Percentiles rank a stretch among this genome's conserved stretches.
phyloP scores from a whole-genome alignment of 1,139 yeast genomes.

The Fermentozyma sake region DNA sequence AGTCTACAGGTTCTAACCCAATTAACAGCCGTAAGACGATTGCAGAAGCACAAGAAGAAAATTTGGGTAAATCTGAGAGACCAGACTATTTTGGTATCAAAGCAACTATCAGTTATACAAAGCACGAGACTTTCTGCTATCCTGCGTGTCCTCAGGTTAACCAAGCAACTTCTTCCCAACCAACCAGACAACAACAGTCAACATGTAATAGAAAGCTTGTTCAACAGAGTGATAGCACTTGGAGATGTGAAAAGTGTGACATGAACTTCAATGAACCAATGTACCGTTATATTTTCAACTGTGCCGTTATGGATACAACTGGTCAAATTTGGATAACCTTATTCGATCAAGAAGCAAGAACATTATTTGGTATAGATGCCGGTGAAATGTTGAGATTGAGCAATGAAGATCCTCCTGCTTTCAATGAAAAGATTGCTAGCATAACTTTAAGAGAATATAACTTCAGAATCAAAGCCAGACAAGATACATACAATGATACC shows the following conservation, averaged over 20 bases:
- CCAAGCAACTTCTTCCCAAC: constrained; percentile 17
- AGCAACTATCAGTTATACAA: constrained; percentile 68
- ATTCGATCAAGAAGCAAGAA: constrained; percentile 79
- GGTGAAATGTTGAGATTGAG: constrained; percentile 51
- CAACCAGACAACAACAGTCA: constrained; percentile 13
- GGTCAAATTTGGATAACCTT: constrained; percentile 85
- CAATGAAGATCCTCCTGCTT: constrained; percentile 30
- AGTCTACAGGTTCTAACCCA: constrained; percentile 25
- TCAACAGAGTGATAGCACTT: constrained; percentile 66
- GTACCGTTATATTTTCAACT: constrained; percentile 72
- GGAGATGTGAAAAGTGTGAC: constrained; percentile 95
- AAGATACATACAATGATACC: constrained; percentile 78
- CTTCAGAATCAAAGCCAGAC: constrained; percentile 78
- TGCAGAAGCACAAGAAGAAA: constrained; percentile 60
- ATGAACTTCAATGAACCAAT: constrained; percentile 61
- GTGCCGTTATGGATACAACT: constrained; percentile 70
- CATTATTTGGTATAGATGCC: constrained; percentile 67
- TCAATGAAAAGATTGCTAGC: constrained; percentile 45
- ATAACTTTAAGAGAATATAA: constrained; percentile 68
- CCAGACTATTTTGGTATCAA: constrained; percentile 76
- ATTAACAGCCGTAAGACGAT: constrained; percentile 59
- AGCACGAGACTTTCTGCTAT: constrained; percentile 74
- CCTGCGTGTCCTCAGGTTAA: constrained; percentile 77
- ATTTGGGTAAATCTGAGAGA: constrained; percentile 64
- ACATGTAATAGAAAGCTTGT: constrained; percentile 82